A percentile compares a stretch with the other conserved stretches of the same genome.
Evolutionary conservation across 2,329 filamentous ascomycete genomes (phyloP).

Genomic region (Epichloe hybrida): DNA sequence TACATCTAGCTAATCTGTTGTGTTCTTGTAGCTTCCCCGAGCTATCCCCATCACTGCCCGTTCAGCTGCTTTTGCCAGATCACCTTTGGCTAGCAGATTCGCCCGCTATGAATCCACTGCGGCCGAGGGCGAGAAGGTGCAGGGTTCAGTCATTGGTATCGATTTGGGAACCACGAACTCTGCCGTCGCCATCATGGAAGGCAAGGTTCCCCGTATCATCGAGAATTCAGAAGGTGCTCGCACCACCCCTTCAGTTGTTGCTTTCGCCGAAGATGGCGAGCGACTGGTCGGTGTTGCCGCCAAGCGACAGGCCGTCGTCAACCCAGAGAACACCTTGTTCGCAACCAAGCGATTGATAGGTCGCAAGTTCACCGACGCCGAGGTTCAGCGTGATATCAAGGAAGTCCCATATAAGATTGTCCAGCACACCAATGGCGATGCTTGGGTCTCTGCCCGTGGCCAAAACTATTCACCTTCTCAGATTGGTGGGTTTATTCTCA

Average conservation of each 20-base stretch:
- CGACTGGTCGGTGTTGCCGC: conserved; percentile 92
- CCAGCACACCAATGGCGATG: conserved; percentile 91
- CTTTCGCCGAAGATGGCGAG: conserved; percentile 90
- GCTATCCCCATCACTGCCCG: conserved; percentile 55
- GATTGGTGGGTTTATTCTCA: conserved; percentile 88
- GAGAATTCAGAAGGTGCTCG: conserved; percentile 83
- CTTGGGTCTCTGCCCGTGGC: conserved; percentile 85
- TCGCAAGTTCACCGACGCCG: conserved; percentile 84
- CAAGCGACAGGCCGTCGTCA: conserved; percentile 96
- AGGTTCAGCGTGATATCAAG: conserved; percentile 94
- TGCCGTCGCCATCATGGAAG: conserved; percentile 94
- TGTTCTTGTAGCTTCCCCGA: conserved; percentile 54
- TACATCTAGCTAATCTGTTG: conserved; percentile 10
- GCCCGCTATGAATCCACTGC: conserved; percentile 62
- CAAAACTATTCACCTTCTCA: conserved; percentile 98
- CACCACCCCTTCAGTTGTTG: conserved; percentile 65
- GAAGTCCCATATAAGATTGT: conserved; percentile 98
- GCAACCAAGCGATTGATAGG: conserved; percentile 98
- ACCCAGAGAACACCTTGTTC: conserved; percentile 96
- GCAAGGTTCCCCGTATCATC: conserved; percentile 83
- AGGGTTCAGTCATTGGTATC: conserved; percentile 94
- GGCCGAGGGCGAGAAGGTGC: conserved; percentile 57
- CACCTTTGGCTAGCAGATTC: conserved; percentile 59
- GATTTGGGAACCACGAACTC: conserved; percentile 98
- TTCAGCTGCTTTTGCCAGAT: conserved; percentile 52